Evolutionary conservation across 495 filamentous ascomycete species (phyloP).

Genomic region (Annulohypoxylon stygium): DNA sequence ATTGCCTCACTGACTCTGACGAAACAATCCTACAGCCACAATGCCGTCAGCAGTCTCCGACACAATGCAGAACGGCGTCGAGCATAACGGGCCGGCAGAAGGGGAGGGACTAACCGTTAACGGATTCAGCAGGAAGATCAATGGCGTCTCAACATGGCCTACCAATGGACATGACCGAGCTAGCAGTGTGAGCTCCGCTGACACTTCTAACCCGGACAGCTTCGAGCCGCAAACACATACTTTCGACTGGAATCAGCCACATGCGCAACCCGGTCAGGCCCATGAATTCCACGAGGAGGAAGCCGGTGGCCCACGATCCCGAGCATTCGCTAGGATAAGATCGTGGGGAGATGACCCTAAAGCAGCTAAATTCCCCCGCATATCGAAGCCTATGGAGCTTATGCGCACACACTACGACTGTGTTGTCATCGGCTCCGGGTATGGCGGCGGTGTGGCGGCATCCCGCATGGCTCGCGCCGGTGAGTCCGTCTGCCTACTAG

Average conservation of each 20-base stretch:
- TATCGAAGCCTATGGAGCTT: conserved; percentile 69
- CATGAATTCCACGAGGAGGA: conserved; percentile 45
- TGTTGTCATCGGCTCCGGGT: conserved; percentile 76
- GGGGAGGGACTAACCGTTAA: conserved; percentile 18
- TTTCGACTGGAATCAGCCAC: conserved; percentile 20
- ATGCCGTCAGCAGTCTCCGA: conserved; percentile 38
- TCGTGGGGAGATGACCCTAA: conserved; percentile 60
- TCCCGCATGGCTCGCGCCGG: conserved; percentile 73
- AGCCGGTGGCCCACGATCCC: conserved; percentile 54
- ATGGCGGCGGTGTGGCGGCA: conserved; percentile 75
- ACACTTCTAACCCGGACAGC: conserved; percentile 25
- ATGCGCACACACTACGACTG: conserved; percentile 72
- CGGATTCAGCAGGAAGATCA: conserved; percentile 18
- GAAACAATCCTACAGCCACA: conserved; percentile 22
- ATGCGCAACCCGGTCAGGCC: background rate
- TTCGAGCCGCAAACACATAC: conserved; percentile 11
- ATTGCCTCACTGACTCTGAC: conserved; percentile 14
- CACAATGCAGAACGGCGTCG: conserved; percentile 19
- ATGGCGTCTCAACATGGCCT: conserved; percentile 26
- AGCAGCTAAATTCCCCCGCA: conserved; percentile 59
- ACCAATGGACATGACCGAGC: conserved; percentile 12
- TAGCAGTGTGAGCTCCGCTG: conserved; percentile 29
- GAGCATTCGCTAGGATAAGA: conserved; percentile 54
- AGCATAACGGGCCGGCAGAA: background rate
- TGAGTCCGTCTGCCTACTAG: conserved; percentile 71